Evolutionary conservation across 148 eudicot species (phyloP), one percentile per base, ranked within the genome.

Genomic region (Silene latifolia): DNA sequence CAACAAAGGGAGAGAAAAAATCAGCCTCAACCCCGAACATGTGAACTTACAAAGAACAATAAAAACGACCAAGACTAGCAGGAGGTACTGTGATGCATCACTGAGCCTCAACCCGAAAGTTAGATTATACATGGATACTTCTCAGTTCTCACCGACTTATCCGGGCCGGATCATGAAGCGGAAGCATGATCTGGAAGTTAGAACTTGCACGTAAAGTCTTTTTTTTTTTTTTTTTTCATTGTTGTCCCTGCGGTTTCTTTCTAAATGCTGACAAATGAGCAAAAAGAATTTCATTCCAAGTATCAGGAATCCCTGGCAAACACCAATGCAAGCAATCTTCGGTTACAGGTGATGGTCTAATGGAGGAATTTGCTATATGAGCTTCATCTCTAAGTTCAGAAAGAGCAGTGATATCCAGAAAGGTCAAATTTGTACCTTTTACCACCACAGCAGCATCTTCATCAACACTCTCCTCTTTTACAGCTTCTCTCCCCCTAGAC

Each of bases 311-410:
- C 57, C 96, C 96, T 9, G 96, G 96, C 61, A 91, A 79, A 77
- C 92, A 91, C 96, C 96, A 91, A 74, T 88, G 96, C 82, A 91
- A 80, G 80, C 96, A 91, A 82, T 91, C 92, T 69, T 88, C 87
- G 65, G 83, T 68, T 9, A 89, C 91, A 1, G 87, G 85, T n/a
- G 67, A 47, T 56, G 21, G 91, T 78, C 76, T 86, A 67, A 89
- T 80, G 32, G 87, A 86, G 77, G 89, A 86, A 12, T 87, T 76
- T 4, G 97, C 89, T 72, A 91, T 81, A 67, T 89, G 93, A 15
- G 87, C 93, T 78, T 91, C 93, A 32, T 91, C 97, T 85, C 93
- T 83, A 68, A 89, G 82, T 82, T 91, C 76, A 14, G 97, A 91
- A 60, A 87, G 79, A 47, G 85, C 91, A 1, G 97, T 89, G 54